Evolutionary conservation across 2,329 filamentous ascomycete species (phyloP).

Genomic region (Trichophyton equinum): DNA sequence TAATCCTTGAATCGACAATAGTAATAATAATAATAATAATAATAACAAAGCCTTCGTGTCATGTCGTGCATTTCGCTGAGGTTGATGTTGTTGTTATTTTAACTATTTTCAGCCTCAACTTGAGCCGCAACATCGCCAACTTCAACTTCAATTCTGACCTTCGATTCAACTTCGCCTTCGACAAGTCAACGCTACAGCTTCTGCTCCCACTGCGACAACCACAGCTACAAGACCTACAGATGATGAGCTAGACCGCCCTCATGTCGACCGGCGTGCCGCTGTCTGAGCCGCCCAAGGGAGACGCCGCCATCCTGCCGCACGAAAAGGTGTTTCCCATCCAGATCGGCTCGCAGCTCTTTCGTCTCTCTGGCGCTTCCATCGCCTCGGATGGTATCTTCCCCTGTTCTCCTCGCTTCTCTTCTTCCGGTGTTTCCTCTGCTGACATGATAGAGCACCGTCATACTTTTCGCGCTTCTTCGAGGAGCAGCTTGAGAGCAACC

Average conservation of each 20-base stretch:
- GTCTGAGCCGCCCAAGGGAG: slow-evolving; percentile 5
- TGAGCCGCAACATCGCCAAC: too few species aligned
- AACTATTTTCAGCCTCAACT: too few species aligned
- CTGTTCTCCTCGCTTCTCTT: neutral
- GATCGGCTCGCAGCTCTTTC: slow-evolving; percentile 56
- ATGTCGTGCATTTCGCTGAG: too few species aligned
- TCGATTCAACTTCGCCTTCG: too few species aligned
- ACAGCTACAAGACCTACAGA: neutral
- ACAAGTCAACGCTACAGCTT: neutral
- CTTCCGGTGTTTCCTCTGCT: slow-evolving; percentile 22
- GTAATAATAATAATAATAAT: too few species aligned
- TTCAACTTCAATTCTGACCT: too few species aligned
- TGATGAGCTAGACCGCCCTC: neutral
- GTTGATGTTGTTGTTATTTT: too few species aligned
- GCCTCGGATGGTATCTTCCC: slow-evolving; percentile 52
- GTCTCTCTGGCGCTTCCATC: slow-evolving; percentile 56
- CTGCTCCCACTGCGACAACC: neutral
- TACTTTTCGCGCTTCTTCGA: slow-evolving; percentile 94
- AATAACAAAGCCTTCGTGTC: too few species aligned
- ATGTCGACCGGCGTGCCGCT: neutral
- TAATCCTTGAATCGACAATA: too few species aligned
- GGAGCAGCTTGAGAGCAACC: slow-evolving; percentile 59
- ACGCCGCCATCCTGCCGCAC: slow-evolving; percentile 32
- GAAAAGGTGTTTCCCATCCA: slow-evolving; percentile 59
- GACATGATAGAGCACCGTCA: slow-evolving; percentile 63